phyloP scores from a whole-genome alignment of 805 yeast genomes.

The Tanozyma kutaoensis region DNA sequence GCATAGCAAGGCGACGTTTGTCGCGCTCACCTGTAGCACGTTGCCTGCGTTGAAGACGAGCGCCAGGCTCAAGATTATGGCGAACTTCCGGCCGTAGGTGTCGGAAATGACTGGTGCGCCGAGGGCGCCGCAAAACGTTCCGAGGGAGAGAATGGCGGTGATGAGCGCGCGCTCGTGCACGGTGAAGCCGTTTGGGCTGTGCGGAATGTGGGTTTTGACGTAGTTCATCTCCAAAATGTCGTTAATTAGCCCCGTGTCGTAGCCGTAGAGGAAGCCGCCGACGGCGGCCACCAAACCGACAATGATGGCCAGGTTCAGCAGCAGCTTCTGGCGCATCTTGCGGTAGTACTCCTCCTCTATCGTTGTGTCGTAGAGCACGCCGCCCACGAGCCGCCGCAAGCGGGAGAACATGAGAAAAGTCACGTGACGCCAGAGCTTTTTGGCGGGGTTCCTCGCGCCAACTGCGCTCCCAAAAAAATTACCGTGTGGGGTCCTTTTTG shows the following conservation, averaged over 20 bases:
- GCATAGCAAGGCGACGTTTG: slow-evolving; percentile 38
- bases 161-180: slow-evolving; percentile 56
- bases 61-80: slow-evolving; percentile 51
- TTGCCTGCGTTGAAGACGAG: slow-evolving; percentile 60
- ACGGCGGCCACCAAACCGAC: slow-evolving; percentile 78
- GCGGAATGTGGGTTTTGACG: slow-evolving; percentile 44
- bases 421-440: too few relatives aligned
- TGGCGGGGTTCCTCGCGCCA: too few relatives aligned
- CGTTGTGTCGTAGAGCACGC: slow-evolving; percentile 19
- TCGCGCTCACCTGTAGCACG: slow-evolving; percentile 46
- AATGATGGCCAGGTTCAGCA: slow-evolving; percentile 50
- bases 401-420: too few relatives aligned
- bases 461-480: too few relatives aligned
- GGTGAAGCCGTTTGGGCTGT: slow-evolving; percentile 23
- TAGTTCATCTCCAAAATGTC: slow-evolving; percentile 66
- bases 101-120: slow-evolving; percentile 55
- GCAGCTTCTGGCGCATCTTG: slow-evolving; percentile 29
- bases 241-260: slow-evolving; percentile 80
- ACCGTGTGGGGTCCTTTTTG: too few relatives aligned
- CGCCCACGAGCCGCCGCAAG: too few relatives aligned
- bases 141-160: slow-evolving; percentile 70
- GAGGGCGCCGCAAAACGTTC: slow-evolving; percentile 66
- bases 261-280: slow-evolving; percentile 87
- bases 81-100: slow-evolving; percentile 53
- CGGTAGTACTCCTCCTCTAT: slow-evolving; percentile 22